Conservation (phyloP, 1,139 yeast species). For the Saccharomyces hybrid region DNA sequence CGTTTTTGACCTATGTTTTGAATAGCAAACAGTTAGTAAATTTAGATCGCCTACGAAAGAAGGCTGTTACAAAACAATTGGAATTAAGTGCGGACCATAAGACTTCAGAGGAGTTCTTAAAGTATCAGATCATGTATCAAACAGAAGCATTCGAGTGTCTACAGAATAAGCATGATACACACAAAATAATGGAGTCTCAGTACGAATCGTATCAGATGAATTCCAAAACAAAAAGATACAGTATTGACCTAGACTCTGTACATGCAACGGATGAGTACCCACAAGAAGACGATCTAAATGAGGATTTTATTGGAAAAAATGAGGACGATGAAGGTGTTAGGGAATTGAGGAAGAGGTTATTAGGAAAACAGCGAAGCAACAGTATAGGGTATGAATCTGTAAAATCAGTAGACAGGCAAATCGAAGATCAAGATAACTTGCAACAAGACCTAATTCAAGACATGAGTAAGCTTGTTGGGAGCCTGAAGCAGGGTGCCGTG, state of each 20-base stretch:
- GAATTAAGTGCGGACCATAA: neutral
- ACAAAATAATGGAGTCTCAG: conserved; percentile 7
- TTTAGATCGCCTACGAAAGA: conserved; percentile 9
- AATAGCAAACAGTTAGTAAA: conserved; percentile 15
- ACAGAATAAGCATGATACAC: conserved; percentile 4
- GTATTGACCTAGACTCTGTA: conserved; percentile 27
- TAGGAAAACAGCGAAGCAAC: conserved; percentile 18
- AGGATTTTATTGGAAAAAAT: conserved; percentile 2
- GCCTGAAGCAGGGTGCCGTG: conserved; percentile 35
- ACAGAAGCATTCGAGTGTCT: conserved; percentile 9
- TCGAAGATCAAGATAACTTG: conserved; percentile 32
- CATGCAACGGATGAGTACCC: conserved; percentile 2
- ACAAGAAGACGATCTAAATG: conserved; percentile 1
- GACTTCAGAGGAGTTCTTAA: neutral
- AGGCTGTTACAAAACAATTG: conserved; percentile 2
- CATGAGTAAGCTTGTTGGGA: conserved; percentile 33
- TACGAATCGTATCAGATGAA: conserved; percentile 15
- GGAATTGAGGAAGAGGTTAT: conserved; percentile 29
- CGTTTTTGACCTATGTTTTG: conserved; percentile 14
- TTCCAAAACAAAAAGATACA: conserved; percentile 20
- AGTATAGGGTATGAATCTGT: conserved; percentile 9
- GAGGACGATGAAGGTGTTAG: conserved; percentile 25
- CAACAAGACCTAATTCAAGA: conserved; percentile 34
- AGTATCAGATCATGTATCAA: conserved; percentile 10
- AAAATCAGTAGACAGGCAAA: conserved; percentile 29